Percentiles rank a stretch among this genome's conserved stretches.
Conservation (phyloP, 345 rosid genomes). For the Euphorbia tirucalli region DNA sequence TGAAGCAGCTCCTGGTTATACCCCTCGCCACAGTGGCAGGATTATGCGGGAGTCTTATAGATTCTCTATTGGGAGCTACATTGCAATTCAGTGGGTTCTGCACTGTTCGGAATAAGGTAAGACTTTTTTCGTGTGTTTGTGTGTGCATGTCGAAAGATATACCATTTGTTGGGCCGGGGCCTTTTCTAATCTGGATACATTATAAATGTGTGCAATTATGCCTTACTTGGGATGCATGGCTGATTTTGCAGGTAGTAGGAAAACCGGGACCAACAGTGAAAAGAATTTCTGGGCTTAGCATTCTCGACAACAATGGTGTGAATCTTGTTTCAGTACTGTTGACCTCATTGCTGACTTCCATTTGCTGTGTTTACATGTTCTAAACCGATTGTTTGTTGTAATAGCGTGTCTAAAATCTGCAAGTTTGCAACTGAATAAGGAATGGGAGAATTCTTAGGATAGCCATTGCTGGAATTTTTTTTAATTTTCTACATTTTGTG, state of each 20-base stretch:
- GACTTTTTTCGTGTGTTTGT: slow-evolving; percentile 3
- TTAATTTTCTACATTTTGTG: neutral
- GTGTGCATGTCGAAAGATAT: neutral
- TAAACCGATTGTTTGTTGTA: slow-evolving; percentile 28
- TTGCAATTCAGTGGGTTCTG: slow-evolving; percentile 95
- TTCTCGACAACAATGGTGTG: slow-evolving; percentile 92
- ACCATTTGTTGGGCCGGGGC: neutral
- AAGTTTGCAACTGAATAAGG: slow-evolving; percentile 3
- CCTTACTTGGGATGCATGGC: neutral
- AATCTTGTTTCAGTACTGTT: slow-evolving; percentile 68
- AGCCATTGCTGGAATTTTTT: neutral
- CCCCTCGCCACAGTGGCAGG: slow-evolving; percentile 82
- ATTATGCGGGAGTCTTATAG: slow-evolving; percentile 74
- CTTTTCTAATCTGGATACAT: neutral
- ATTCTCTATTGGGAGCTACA: slow-evolving; percentile 90
- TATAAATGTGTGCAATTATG: neutral
- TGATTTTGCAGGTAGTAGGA: slow-evolving; percentile 70
- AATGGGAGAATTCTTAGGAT: neutral
- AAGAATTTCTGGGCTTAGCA: slow-evolving; percentile 73
- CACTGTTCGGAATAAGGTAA: slow-evolving; percentile 83
- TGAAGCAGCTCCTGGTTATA: slow-evolving; percentile 71
- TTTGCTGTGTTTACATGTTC: slow-evolving; percentile 58
- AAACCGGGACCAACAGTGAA: slow-evolving; percentile 91
- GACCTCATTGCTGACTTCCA: slow-evolving; percentile 65
- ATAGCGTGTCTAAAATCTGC: neutral